Percentiles rank a stretch among this genome's conserved stretches.
phyloP scores from a whole-genome alignment of 2,329 filamentous ascomycete genomes.

The Fusarium coicis region DNA sequence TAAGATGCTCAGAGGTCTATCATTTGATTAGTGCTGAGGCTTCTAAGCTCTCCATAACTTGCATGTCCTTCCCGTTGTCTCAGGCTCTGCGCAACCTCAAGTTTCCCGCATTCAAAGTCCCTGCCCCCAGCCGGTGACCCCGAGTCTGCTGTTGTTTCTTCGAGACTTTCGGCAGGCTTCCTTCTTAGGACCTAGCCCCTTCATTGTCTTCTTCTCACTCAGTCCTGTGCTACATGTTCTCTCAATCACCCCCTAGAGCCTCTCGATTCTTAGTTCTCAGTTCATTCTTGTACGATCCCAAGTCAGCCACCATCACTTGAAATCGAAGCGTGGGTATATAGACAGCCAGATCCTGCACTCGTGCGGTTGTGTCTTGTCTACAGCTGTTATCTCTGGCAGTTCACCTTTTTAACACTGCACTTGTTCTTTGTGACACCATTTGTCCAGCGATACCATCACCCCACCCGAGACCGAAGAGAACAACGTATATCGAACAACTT shows the following conservation, averaged over 20 bases:
- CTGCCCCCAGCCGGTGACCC: constrained; percentile 43
- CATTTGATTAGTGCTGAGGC: constrained; percentile 42
- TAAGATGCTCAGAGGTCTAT: constrained; percentile 26
- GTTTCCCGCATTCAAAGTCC: constrained; percentile 43
- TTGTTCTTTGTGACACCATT: constrained; percentile 39
- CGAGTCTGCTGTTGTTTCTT: constrained; percentile 43
- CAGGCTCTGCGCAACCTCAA: constrained; percentile 55
- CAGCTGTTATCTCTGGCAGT: constrained; percentile 36
- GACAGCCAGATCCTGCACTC: constrained; percentile 51
- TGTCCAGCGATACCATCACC: constrained; percentile 33
- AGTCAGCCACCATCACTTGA: constrained; percentile 43
- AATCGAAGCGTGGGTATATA: constrained; percentile 52
- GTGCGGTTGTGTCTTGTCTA: constrained; percentile 45
- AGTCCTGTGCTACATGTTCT: constrained; percentile 42
- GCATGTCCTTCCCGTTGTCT: constrained; percentile 55
- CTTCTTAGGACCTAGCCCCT: constrained; percentile 36
- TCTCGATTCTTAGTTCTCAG: constrained; percentile 35
- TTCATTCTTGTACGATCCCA: constrained; percentile 44
- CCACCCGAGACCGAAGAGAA: constrained; percentile 27
- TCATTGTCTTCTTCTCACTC: constrained; percentile 27
- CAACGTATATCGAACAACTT: constrained; percentile 16
- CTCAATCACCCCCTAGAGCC: constrained; percentile 37
- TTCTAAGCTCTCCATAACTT: constrained; percentile 50
- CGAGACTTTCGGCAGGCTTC: constrained; percentile 38
- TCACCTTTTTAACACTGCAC: constrained; percentile 35